These are phyloP conservation scores for Cladochytrium replicatum DNA, from an alignment of 192 early-diverging fungal genomes.

Conservation along the genomic window DNA sequence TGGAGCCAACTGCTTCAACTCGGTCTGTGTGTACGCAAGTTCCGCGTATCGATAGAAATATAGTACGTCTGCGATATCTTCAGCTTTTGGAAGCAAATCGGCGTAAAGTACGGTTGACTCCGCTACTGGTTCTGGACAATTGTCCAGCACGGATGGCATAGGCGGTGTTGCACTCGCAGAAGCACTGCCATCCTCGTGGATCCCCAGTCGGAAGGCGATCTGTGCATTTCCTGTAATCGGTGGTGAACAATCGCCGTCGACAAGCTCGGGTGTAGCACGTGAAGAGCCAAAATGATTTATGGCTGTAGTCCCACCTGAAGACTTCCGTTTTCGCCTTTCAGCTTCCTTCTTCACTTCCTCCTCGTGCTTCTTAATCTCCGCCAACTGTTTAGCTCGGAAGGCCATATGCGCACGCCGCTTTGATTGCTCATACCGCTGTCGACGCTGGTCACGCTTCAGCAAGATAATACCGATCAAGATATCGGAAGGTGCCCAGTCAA, in stretches of 20 bases:
- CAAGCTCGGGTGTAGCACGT: no score
- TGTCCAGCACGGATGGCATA: background rate
- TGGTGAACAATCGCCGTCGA: no score
- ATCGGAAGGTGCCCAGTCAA: slow-evolving; percentile 39
- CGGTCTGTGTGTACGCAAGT: slow-evolving; percentile 25
- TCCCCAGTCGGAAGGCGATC: background rate
- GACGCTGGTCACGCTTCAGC: slow-evolving; percentile 34
- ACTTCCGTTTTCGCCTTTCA: background rate
- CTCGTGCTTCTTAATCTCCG: background rate
- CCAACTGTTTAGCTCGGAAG: background rate
- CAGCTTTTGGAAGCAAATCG: background rate
- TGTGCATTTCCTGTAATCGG: no score
- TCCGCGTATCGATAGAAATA: slow-evolving; percentile 30
- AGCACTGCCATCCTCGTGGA: background rate
- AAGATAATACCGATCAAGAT: slow-evolving; percentile 33
- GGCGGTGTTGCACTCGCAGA: background rate
- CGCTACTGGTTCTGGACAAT: background rate
- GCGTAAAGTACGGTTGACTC: background rate
- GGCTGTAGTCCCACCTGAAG: background rate
- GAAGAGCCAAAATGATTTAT: background rate
- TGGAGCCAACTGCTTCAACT: slow-evolving; percentile 8
- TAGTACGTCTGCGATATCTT: slow-evolving; percentile 29
- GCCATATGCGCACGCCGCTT: background rate
- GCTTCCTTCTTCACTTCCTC: background rate
- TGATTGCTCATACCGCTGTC: background rate